These are phyloP conservation scores for Neopestalotiopsis clavispora DNA, from an alignment of 2,329 filamentous ascomycete species.

Conservation along the genomic window DNA sequence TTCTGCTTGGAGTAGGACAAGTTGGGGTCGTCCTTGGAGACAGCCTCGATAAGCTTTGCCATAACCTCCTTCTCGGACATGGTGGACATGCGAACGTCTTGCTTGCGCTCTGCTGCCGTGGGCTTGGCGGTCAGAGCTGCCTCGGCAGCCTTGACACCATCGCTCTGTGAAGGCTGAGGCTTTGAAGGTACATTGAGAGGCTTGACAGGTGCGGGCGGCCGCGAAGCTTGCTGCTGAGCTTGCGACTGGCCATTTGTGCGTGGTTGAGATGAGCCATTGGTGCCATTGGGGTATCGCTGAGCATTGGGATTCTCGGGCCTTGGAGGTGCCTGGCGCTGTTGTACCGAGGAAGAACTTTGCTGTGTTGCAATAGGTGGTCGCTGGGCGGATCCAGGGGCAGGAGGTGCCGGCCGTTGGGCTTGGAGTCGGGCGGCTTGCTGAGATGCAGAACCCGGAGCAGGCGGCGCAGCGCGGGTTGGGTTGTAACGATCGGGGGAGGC, in stretches of 20 bases:
- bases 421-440: slow-evolving; percentile 61
- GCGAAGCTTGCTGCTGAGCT: slow-evolving; percentile 45
- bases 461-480: slow-evolving; percentile 82
- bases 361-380: slow-evolving; percentile 55
- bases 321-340: slow-evolving; percentile 47
- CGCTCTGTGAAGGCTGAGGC: slow-evolving; percentile 56
- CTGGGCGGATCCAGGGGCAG: slow-evolving; percentile 57
- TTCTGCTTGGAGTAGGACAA: slow-evolving; percentile 98
- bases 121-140: slow-evolving; percentile 87
- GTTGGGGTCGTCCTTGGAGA: slow-evolving; percentile 93
- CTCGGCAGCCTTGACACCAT: slow-evolving; percentile 87
- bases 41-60: slow-evolving; percentile 90
- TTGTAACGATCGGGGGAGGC: slow-evolving; percentile 73
- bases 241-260: slow-evolving; percentile 52
- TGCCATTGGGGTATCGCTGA: slow-evolving; percentile 62
- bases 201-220: slow-evolving; percentile 71
- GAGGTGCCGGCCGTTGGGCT: slow-evolving; percentile 84
- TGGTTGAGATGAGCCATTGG: slow-evolving; percentile 55
- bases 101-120: slow-evolving; percentile 71
- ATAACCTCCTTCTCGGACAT: slow-evolving; percentile 98
- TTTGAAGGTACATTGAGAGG: slow-evolving; percentile 80
- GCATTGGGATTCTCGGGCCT: slow-evolving; percentile 54
- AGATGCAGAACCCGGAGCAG: slow-evolving; percentile 67
- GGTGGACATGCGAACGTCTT: slow-evolving; percentile 97
- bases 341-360: slow-evolving; percentile 51